Evolutionary conservation across 768 basidiomycete genomes (phyloP).

Genomic region (Leccinum longicurvipes): DNA sequence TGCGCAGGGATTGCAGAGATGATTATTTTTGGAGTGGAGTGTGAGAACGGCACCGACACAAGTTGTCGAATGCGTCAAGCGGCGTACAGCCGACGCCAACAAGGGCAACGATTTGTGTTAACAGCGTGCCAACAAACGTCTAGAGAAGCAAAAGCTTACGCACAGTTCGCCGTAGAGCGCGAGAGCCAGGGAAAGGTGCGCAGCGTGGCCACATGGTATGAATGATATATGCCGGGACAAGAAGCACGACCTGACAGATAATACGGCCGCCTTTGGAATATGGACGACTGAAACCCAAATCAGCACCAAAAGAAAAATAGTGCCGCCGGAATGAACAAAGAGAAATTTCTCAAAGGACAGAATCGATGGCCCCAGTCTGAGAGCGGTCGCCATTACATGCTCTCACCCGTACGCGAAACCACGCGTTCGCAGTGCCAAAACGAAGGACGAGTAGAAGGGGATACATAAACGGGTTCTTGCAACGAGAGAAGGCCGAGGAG

Average conservation of each 20-base stretch:
- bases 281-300: constrained; percentile 47
- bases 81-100: constrained; percentile 13
- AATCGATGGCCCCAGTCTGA: constrained; percentile 1
- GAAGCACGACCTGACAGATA: constrained; percentile 58
- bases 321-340: background rate
- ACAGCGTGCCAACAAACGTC: background rate
- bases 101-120: constrained; percentile 8
- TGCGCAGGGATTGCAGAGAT: constrained; percentile 12
- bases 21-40: constrained; percentile 18
- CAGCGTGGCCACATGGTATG: constrained; percentile 52
- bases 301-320: background rate
- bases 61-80: constrained; percentile 4
- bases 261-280: constrained; percentile 59
- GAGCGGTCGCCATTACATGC: background rate
- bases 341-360: constrained; percentile 1
- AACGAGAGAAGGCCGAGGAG: constrained; percentile 9
- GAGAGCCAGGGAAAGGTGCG: constrained; percentile 58
- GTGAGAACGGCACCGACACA: constrained; percentile 12
- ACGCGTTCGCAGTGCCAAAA: background rate
- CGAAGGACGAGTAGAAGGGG: background rate
- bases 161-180: constrained; percentile 68
- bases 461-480: background rate
- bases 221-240: constrained; percentile 42
- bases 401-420: background rate
- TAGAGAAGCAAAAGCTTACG: constrained; percentile 22